Evolutionary conservation across 768 basidiomycete genomes (phyloP).

Genomic region (Dioszegia hungarica): DNA sequence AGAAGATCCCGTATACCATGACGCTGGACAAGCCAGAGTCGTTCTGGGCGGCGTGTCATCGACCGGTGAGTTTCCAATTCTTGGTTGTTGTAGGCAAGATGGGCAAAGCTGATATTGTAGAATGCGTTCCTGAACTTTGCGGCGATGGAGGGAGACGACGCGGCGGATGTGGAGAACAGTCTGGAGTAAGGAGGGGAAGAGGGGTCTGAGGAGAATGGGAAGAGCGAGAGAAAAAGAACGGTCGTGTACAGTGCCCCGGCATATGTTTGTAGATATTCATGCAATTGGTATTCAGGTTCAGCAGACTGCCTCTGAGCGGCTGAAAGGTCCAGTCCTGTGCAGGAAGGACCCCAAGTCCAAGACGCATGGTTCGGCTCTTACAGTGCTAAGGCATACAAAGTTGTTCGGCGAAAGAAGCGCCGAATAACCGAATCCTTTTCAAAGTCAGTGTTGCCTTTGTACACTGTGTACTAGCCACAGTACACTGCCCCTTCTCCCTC

Average conservation of each 20-base stretch:
- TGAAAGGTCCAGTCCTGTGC: no score
- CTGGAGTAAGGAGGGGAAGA: slow-evolving; percentile 58
- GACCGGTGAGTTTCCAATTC: slow-evolving; percentile 57
- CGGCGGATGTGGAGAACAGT: slow-evolving; percentile 91
- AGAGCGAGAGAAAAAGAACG: no score
- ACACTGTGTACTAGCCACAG: no score
- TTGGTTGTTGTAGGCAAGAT: not conserved
- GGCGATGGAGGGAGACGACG: slow-evolving; percentile 82
- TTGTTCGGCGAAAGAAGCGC: not conserved
- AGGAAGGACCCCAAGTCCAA: no score
- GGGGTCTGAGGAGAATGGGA: no score
- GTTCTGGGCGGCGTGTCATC: slow-evolving; percentile 95
- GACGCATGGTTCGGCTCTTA: no score
- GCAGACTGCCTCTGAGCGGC: no score
- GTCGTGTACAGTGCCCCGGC: not conserved
- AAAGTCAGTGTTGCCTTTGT: not conserved
- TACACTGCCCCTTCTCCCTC: no score
- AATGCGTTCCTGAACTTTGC: slow-evolving; percentile 91
- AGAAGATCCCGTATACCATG: slow-evolving; percentile 74
- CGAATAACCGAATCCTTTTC: not conserved
- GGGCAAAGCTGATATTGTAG: slow-evolving; percentile 10
- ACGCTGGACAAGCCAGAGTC: slow-evolving; percentile 83
- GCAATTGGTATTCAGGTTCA: not conserved
- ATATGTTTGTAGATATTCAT: slow-evolving; percentile 3
- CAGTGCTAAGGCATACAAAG: no score